Evolutionary conservation across 352 stramenopile genomes (phyloP), one percentile per base, ranked within the genome.

Genomic region (Phytophthora tentaculata): DNA sequence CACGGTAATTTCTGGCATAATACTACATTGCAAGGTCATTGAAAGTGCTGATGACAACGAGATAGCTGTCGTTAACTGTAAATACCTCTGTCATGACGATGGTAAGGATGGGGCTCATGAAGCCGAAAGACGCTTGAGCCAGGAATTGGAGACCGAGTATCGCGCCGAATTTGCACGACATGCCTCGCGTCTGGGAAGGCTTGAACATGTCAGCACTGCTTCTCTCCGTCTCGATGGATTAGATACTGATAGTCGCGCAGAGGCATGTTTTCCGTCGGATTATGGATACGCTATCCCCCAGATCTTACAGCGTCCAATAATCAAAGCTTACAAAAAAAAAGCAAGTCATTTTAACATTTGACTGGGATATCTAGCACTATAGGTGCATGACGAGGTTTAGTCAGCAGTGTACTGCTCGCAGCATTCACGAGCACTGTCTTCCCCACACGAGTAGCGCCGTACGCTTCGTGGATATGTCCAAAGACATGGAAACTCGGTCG

Each of bases 381-480:
- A 5, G 90, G 84, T 1, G 65, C 54, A 64, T 97, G 91, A 23
- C 69, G 69, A 9, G 82, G 83, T 6, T 77, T 79, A 17, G 83
- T 76, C 0, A 86, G 63, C 54, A 94, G 64, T 28, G 82, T 95
- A 64, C 67, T 95, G 7, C 76, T 97, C 8, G 90, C 80, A 37
- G 89, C 90, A 68, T 98, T 98, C 54, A 98, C 80, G 57, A 93
- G 98, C 6, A 93, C 73, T 0, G 92, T 98, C 3, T 65, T 68
- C 12, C 88, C 91, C 61, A 97, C 73, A 17, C 73, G 86, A 19
- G 81, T 83, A 20, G 83, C 78, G 64, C 94, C 94, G 53, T 93
- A 95, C 13, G 77, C 85, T 73, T 98, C 89, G 66, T 98, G 94
- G 63, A 98, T 97, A 74, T 98, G 94, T 32, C 92, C 94, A 72